Evolutionary conservation across 2,329 filamentous ascomycete genomes (phyloP), one percentile per base, ranked within the genome.

Genomic region (Colletotrichum melonis): DNA sequence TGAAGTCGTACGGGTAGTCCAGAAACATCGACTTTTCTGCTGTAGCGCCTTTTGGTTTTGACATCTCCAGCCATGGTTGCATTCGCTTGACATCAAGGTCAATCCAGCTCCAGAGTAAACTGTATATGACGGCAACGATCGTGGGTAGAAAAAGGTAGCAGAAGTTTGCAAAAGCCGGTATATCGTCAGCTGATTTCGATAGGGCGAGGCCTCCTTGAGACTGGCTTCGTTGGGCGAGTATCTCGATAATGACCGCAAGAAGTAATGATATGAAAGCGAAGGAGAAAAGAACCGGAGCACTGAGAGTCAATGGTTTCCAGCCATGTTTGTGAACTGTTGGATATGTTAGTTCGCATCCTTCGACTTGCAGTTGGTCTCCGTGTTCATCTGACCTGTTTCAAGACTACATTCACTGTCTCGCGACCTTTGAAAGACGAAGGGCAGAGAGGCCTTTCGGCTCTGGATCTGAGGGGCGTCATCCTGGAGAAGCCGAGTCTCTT

Each of bases 61-160:
- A 90, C 0, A 92, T 67, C 26, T 91, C 88, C 12, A 90, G 86
- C 82, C 87, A 92, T 0, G 90, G 90, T 42, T 92, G 89, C 57
- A 92, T 81, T 0, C 91, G 76, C 71, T 91, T 90, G 0, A 85
- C 81, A 46, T 92, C 88, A 0, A 92, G 77, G 63, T 92, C 90
- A 0, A 91, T 83, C 88, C 89, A 91, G 3, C 83, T 85, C 89
- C 90, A 92, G 0, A 87, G 58, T 1, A 91, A 82, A 52, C 88
- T 88, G 74, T 90, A 92, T 0, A 88, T 7, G 0, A 92, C 86
- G 0, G 89, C 86, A 0, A 91, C 63, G 0, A 91, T 81, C 0
- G 87, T 92, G 0, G 90, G 90, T 0, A 87, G 75, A 59, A 90
- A 91, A 0, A 87, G 76, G n/a, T 89, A 90, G 0, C 79, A 67